Evolutionary conservation across 1,139 yeast species (phyloP), one percentile per base, ranked within the genome.

Genomic region (Martiniozyma asiatica): DNA sequence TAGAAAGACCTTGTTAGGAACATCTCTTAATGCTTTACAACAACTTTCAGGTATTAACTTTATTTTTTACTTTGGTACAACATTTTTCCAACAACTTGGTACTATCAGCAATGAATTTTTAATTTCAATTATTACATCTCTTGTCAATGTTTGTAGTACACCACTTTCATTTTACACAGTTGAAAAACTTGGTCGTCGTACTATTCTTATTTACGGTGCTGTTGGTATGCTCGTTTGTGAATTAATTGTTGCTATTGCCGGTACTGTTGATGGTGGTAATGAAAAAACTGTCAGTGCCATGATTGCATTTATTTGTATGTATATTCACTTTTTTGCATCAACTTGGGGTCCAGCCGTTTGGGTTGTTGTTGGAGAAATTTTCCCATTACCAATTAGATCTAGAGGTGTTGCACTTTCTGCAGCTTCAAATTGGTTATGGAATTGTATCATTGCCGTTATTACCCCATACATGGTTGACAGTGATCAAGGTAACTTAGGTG

Each of bases 11-110:
- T 40, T 59, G 30, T 53, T 62, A 15, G 69, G 68, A 42, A 47
- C 58, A 15, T 54, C 58, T 27, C 39, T 61, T 29, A 69, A 64
- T 43, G 66, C 71, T 39, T 63, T 71, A 56, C 80, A 73, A 55
- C 82, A 75, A 53, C 63, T 73, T 58, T 72, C 81, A 29, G 85
- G 84, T 54, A 65, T 74, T 47, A 76, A 76, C 59, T 77, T 75
- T 50, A 68, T 75, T 47, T 73, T 72, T 51, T 73, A 72, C 58
- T 73, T 60, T 42, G 79, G 80, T 46, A 73, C 81, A 15, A 63
- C 75, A 19, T 70, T 73, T 56, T 73, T 73, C 61, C 43, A 53
- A 37, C 53, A 60, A 43, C 52, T 59, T 32, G 70, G 76, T 29
- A 68, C 70, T 45, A 68, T 69, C 40, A 27, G 51, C 14, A 61